phyloP scores from a whole-genome alignment of 2,329 filamentous ascomycete genomes.

The Magnaporthales sp. region DNA sequence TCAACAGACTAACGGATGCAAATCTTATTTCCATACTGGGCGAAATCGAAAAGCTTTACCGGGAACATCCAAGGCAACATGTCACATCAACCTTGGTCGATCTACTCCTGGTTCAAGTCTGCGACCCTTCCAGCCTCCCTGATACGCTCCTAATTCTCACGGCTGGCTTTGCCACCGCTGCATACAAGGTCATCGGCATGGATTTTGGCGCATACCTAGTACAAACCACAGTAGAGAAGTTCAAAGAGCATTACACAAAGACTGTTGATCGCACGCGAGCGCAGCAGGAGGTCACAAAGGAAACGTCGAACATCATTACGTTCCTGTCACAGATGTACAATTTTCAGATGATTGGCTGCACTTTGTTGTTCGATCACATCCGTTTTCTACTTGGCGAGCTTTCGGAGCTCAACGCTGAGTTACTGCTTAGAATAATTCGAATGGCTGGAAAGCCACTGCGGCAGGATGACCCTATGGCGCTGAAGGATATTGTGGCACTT shows the following conservation, averaged over 20 bases:
- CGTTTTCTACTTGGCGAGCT: slow-evolving; percentile 66
- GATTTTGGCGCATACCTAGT: slow-evolving; percentile 86
- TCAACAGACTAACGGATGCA: slow-evolving; percentile 89
- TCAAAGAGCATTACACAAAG: slow-evolving; percentile 55
- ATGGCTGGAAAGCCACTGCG: slow-evolving; percentile 75
- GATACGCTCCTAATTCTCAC: slow-evolving; percentile 89
- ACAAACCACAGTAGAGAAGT: slow-evolving; percentile 66
- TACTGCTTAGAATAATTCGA: slow-evolving; percentile 76
- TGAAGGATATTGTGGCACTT: slow-evolving; percentile 81
- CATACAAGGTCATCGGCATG: slow-evolving; percentile 80
- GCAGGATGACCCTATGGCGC: slow-evolving; percentile 75
- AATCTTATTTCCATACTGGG: slow-evolving; percentile 78
- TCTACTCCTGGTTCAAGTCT: slow-evolving; percentile 69
- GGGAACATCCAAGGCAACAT: slow-evolving; percentile 75
- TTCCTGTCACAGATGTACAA: slow-evolving; percentile 84
- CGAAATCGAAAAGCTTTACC: slow-evolving; percentile 77
- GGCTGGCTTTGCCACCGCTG: slow-evolving; percentile 78
- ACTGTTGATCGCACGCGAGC: slow-evolving; percentile 25
- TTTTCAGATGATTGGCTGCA: slow-evolving; percentile 77
- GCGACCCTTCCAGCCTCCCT: slow-evolving; percentile 66
- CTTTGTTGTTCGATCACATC: slow-evolving; percentile 85
- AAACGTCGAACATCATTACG: slow-evolving; percentile 68
- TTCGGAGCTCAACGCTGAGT: slow-evolving; percentile 79
- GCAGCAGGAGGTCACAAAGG: slow-evolving; percentile 36
- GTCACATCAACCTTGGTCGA: slow-evolving; percentile 76